Conservation (phyloP, 2,329 filamentous ascomycete genomes). For the Ophiocordyceps camponoti-floridani region DNA sequence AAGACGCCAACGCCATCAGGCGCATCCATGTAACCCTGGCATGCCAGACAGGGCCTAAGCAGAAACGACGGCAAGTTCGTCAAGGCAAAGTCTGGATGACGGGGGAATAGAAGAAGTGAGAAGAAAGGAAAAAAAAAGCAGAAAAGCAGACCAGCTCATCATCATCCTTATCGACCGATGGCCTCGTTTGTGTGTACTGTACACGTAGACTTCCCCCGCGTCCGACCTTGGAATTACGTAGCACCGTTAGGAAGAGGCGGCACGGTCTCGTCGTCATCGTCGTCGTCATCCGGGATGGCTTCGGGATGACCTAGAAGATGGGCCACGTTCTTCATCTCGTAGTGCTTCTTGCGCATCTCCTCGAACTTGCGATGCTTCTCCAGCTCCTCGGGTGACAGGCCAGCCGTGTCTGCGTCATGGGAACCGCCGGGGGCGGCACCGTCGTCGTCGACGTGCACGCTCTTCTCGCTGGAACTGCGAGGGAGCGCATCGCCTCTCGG, state of each 20-base stretch:
- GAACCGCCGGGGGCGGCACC: slow-evolving; percentile 38
- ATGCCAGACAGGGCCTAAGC: not conserved
- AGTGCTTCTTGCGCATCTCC: slow-evolving; percentile 83
- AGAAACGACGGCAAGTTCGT: not conserved
- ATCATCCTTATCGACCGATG: not conserved
- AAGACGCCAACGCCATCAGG: not conserved
- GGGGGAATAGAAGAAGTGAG: not conserved
- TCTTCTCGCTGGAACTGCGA: slow-evolving; percentile 35
- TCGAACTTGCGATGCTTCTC: slow-evolving; percentile 92
- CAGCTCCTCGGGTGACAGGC: slow-evolving; percentile 50
- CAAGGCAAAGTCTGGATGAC: not conserved
- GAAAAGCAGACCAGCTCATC: not conserved
- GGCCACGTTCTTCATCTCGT: slow-evolving; percentile 95
- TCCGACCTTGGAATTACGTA: slow-evolving; percentile 7
- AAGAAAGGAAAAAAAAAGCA: not conserved
- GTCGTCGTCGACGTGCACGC: slow-evolving; percentile 61
- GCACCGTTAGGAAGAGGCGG: slow-evolving; percentile 26
- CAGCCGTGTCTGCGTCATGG: slow-evolving; percentile 29
- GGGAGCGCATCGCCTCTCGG: slow-evolving; percentile 5
- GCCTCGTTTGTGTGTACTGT: not conserved
- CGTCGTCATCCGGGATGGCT: slow-evolving; percentile 42
- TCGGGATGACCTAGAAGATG: slow-evolving; percentile 65
- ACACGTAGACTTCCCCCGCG: not conserved
- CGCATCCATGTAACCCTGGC: not conserved
- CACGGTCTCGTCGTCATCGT: slow-evolving; percentile 14